These are phyloP conservation scores for Boeremia exigua DNA, from an alignment of 2,329 filamentous ascomycete genomes.

Conservation along the genomic window DNA sequence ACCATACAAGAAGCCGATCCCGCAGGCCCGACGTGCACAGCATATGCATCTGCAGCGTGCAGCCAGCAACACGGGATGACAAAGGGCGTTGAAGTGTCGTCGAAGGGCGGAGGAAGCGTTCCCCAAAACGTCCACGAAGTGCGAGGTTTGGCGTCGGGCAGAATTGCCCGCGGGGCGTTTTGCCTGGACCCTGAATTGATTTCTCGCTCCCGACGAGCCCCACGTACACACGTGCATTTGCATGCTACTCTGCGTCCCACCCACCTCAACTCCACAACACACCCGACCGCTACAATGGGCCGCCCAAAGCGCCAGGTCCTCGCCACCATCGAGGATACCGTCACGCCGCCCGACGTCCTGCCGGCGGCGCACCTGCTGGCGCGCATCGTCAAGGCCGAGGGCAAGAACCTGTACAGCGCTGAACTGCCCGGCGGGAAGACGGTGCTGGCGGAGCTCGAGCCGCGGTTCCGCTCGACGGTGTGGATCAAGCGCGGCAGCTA, in stretches of 20 bases:
- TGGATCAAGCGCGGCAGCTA: slow-evolving; percentile 92
- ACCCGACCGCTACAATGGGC: slow-evolving; percentile 59
- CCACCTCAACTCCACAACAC: neutral
- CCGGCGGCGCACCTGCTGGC: slow-evolving; percentile 68
- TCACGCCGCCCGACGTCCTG: slow-evolving; percentile 64
- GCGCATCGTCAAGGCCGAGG: slow-evolving; percentile 79
- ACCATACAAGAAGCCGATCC: neutral
- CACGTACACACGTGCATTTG: neutral
- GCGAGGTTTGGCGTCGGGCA: slow-evolving; percentile 11
- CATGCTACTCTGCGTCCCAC: too few species aligned
- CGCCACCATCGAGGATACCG: slow-evolving; percentile 76
- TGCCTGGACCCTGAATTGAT: slow-evolving; percentile 9
- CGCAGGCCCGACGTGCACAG: neutral
- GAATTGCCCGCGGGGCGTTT: slow-evolving; percentile 11
- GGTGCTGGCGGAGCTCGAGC: slow-evolving; percentile 79
- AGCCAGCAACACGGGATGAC: neutral
- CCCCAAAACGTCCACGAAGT: neutral
- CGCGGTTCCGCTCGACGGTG: slow-evolving; percentile 87
- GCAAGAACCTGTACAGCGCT: slow-evolving; percentile 88
- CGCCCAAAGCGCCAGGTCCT: slow-evolving; percentile 78
- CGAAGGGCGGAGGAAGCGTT: slow-evolving; percentile 18
- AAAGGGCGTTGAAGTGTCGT: slow-evolving; percentile 2
- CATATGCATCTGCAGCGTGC: neutral
- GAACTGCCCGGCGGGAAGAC: slow-evolving; percentile 68
- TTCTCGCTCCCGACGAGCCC: slow-evolving; percentile 1